Evolutionary conservation across 2,329 filamentous ascomycete species (phyloP), one percentile per base, ranked within the genome.

Genomic region (Alternaria triticina): DNA sequence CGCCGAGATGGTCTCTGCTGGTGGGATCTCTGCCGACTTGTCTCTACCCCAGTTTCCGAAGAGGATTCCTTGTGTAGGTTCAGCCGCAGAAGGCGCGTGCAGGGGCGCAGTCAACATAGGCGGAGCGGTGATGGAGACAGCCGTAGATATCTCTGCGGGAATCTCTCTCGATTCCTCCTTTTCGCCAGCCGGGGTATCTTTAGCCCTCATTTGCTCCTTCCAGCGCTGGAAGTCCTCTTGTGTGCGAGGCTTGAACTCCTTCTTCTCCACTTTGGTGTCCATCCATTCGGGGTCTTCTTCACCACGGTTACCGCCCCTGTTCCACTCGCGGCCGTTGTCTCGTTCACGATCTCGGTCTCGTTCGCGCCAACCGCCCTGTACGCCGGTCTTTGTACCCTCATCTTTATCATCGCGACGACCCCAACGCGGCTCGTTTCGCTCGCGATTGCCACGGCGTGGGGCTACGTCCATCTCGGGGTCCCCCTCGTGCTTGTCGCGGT

Each of bases 151-250:
- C n/a, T 74, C 70, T 5, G 65, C 44, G 9, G 64, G 52, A n/a
- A 59, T 49, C 12, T 69, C 78, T 66, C 71, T 70, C 13, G 72
- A 65, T 50, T 83, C 82, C n/a, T 83, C 80, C 65, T 81, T 84
- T 71, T 84, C 84, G 61, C 85, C 81, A 54, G 79, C 79, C 10
- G 72, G 66, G 5, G 78, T 66, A 51, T 81, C 88, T 65, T 88
- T 86, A 43, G 89, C 89, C 79, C 92, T 95, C 93, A 96, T 96
- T 67, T 86, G 87, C 72, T 96, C 93, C 86, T 97, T 97, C 89
- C 95, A 97, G 70, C 92, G 92, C 81, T 96, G 91, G 79, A 97
- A 96, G 70, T 97, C 94, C 75, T 96, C 94, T 73, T 93, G 90
- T 1, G 94, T 97, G 72, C 93, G 91, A 6, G 86, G 87, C 72